phyloP scores from a whole-genome alignment of 306 rosid species.

The Cicer chorassanicum region DNA sequence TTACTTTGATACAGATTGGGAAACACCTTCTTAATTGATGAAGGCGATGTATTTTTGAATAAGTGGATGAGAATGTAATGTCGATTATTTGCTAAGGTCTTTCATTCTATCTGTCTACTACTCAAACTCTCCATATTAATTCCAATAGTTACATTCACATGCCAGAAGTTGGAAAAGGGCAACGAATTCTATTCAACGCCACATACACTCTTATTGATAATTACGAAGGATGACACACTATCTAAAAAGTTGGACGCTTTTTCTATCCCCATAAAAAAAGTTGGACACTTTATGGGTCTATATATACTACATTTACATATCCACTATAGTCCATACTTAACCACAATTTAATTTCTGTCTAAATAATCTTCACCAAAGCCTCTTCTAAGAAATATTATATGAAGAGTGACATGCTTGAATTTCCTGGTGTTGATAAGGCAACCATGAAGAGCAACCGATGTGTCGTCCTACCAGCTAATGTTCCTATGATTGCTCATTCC shows the following conservation, averaged over 20 bases:
- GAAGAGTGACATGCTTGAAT: constrained; percentile 28
- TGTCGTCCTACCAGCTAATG: constrained; percentile 51
- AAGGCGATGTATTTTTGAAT: constrained; percentile 41
- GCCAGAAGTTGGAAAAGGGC: constrained; percentile 52
- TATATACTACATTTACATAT: background rate
- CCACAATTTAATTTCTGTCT: constrained; percentile 15
- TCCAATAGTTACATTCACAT: constrained; percentile 22
- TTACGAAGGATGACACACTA: background rate
- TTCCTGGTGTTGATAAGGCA: constrained; percentile 46
- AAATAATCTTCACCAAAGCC: constrained; percentile 17
- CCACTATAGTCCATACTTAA: constrained; percentile 8
- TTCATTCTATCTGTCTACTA: constrained; percentile 37
- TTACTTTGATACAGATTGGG: constrained; percentile 8
- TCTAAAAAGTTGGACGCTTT: constrained; percentile 11
- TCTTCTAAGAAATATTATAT: constrained; percentile 41
- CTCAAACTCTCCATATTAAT: constrained; percentile 11
- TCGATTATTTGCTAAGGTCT: constrained; percentile 8
- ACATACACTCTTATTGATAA: constrained; percentile 44
- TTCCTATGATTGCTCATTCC: constrained; percentile 58
- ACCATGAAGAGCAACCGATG: constrained; percentile 50
- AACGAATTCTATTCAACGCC: constrained; percentile 67
- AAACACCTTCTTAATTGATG: constrained; percentile 43
- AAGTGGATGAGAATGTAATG: constrained; percentile 49
- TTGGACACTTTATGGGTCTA: constrained; percentile 1
- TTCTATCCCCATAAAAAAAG: background rate